Base-by-base conservation (phyloP, 2,329 filamentous ascomycete species). In the Monilinia aucupariae region DNA sequence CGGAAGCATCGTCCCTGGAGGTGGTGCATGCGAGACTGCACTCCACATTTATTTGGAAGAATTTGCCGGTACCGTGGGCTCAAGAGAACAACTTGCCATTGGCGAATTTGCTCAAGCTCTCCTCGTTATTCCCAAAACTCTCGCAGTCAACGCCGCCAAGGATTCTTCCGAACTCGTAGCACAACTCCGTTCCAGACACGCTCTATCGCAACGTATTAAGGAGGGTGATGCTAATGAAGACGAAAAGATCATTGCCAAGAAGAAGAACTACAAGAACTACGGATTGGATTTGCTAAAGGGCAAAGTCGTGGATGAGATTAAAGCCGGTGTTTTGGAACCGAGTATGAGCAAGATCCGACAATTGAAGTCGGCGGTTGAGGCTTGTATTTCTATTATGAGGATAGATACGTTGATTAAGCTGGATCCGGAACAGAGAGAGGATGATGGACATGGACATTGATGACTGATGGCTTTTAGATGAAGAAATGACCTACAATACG, bases 231-330 rank as follows among this genome's bases (percentile, higher is more conserved):
- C 83, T 59, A 87, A 85, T 70, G 90, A 93, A 76, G 89, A 96
- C 72, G 91, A 94, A 76, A 96, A 96, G 82, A 87, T 86, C 60
- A 82, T 94, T 64, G 91, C 92, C 55, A 91, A 91, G 77, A 94
- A 93, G 80, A 97, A 96, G 86, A 90, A 90, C 71, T 99, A 97
- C 82, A 94, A 93, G 80, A 99, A 99, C 82, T 99, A 99, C 77
- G 94, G 94, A 58, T 81, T 99, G 64, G 96, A 99, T 76, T 81
- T 99, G 72, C 82, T 82, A 63, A 92, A 90, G 76, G 94, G 94
- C 70, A 93, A 91, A 76, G 91, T 97, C 64, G 88, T 92, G 62
- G 94, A 99, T 76, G 87, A 91, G 79, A 81, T 99, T 73, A 97
- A 97, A 84, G 87, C 91, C 15, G 94, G 94, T 74, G 92, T 99